phyloP scores from a whole-genome alignment of 2,329 filamentous ascomycete genomes.

The Sphaerulina vaccinii region DNA sequence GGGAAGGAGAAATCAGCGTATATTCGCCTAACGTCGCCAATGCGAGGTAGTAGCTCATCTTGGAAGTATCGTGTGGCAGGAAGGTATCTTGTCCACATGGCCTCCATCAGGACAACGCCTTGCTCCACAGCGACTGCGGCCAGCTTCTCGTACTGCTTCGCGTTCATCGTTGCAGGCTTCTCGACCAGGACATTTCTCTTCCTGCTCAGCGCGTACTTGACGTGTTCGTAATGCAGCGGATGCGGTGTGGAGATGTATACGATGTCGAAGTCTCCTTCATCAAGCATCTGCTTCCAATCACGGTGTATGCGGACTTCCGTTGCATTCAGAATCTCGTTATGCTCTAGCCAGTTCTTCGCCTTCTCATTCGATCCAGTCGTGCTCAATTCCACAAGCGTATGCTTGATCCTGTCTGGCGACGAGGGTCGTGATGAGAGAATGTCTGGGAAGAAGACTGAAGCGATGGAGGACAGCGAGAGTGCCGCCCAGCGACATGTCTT shows the following conservation, averaged over 20 bases:
- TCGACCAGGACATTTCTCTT: conserved; percentile 33
- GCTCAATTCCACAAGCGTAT: conserved; percentile 30
- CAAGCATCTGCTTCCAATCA: conserved; percentile 32
- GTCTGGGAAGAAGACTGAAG: conserved; percentile 29
- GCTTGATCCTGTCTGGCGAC: conserved; percentile 17
- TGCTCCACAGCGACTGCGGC: conserved; percentile 13
- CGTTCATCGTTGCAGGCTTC: conserved; percentile 35
- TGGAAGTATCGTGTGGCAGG: conserved; percentile 30
- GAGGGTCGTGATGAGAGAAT: conserved; percentile 24
- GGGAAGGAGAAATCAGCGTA: conserved; percentile 34
- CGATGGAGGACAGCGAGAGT: conserved; percentile 9
- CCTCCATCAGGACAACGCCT: conserved; percentile 34
- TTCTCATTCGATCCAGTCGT: conserved; percentile 28
- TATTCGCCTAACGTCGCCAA: conserved; percentile 24
- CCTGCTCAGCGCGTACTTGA: conserved; percentile 24
- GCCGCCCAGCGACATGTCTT: conserved; percentile 11
- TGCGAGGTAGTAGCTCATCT: conserved; percentile 15
- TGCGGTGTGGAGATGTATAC: conserved; percentile 37
- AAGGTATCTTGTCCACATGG: conserved; percentile 35
- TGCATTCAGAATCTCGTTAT: conserved; percentile 27
- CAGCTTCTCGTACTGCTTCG: conserved; percentile 22
- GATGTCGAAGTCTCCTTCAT: conserved; percentile 33
- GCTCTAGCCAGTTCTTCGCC: conserved; percentile 25
- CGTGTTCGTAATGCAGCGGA: conserved; percentile 32
- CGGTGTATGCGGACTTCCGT: conserved; percentile 26